Base-by-base conservation (phyloP, 169 alveolate species). In the Cryptosporidium viatorum region DNA sequence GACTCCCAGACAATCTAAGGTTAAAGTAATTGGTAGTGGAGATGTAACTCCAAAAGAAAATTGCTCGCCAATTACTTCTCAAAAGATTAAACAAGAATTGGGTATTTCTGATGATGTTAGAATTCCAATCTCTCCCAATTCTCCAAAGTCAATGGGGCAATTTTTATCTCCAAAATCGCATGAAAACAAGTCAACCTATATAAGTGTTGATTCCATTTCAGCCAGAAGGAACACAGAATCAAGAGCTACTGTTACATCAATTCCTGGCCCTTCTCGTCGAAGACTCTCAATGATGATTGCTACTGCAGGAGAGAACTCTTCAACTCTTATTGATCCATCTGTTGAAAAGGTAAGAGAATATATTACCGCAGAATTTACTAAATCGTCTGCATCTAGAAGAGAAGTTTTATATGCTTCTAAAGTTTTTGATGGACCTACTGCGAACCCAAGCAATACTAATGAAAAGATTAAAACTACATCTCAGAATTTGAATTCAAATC, bases 261-360 rank as follows among this genome's bases (percentile, higher is more conserved):
- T 80, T 62, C 89, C 89, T 62, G 89, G 89, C 18, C 89, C 89
- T 41, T 80, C 89, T 43, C 89, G 89, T 29, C 89, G 89, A 59
- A 80, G 89, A 65, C 75, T 80, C n/a, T 80, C 89, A 18, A 80
- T 80, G 89, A 80, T 80, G 89, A 80, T 80, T 62, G 89, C 89
- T 29, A 65, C 69, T 14, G 89, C 75, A 23, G 89, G 89, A 23
- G 89, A 67, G 37, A 80, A 80, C 50, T 80, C 89, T 10, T 80
- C 89, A 21, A 45, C 89, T 1, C 51, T 80, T 5, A 80, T 80
- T 21, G 89, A 80, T 62, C 89, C 89, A 6, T 80, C 89, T 0
- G 89, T 65, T 33, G 89, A 80, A 62, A 59, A 67, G 62, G 89
- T 80, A 2, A 59, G 89, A 14, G 89, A 80, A 45, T 80, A 80